phyloP scores from a whole-genome alignment of 148 eudicot species.

The Rhododendron ovatum region DNA sequence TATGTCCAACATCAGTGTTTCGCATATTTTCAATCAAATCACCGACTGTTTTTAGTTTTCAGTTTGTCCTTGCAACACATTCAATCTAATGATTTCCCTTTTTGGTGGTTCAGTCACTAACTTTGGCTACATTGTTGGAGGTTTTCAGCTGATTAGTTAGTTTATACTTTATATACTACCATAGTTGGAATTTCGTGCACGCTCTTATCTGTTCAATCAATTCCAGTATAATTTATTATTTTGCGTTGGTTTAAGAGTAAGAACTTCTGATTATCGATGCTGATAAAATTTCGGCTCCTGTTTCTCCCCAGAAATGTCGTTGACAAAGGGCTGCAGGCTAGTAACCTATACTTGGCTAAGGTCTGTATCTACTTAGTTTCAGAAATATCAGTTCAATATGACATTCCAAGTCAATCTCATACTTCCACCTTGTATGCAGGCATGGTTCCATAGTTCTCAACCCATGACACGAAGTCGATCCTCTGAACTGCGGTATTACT shows the following conservation, averaged over 20 bases:
- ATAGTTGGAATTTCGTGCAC: neutral
- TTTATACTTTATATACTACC: neutral
- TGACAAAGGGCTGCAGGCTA: slow-evolving; percentile 35
- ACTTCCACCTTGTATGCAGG: slow-evolving; percentile 23
- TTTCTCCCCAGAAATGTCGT: slow-evolving; percentile 22
- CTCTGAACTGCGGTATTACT: slow-evolving; percentile 44
- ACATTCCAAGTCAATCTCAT: slow-evolving; percentile 6
- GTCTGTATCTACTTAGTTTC: slow-evolving; percentile 14
- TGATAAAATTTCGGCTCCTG: neutral
- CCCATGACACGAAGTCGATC: slow-evolving; percentile 63
- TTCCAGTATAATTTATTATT: neutral
- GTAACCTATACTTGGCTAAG: slow-evolving; percentile 45
- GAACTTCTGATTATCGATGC: neutral
- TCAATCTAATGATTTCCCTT: neutral
- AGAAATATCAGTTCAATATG: neutral
- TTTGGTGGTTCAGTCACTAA: neutral
- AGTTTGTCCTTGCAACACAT: neutral
- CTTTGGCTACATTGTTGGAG: neutral
- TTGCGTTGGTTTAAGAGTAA: neutral
- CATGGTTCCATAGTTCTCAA: slow-evolving; percentile 56
- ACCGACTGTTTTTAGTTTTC: neutral
- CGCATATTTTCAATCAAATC: neutral
- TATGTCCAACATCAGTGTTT: neutral
- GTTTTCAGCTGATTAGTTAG: neutral
- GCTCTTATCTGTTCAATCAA: neutral